Percentiles rank a stretch among this genome's conserved stretches.
Evolutionary conservation across 2,329 filamentous ascomycete genomes (phyloP).

Genomic region (Ophiostoma perfectum): DNA sequence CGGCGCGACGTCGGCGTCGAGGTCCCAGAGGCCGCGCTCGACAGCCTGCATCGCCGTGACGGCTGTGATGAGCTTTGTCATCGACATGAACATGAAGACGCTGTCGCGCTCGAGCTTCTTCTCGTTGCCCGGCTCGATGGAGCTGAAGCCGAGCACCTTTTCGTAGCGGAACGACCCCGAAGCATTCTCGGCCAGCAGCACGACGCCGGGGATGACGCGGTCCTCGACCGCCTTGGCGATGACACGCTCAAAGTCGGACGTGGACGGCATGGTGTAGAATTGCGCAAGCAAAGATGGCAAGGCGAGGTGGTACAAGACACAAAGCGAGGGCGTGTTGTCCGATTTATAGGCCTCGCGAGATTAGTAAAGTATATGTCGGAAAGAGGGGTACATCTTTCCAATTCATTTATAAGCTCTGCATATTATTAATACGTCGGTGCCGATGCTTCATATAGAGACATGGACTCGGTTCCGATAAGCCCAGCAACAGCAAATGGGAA

Average conservation of each 20-base stretch:
- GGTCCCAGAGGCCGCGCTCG: conserved; percentile 40
- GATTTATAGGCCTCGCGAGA: background rate
- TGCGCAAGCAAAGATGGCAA: background rate
- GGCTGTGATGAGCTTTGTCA: conserved; percentile 42
- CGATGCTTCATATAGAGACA: background rate
- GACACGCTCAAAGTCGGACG: conserved; percentile 23
- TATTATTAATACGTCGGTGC: background rate
- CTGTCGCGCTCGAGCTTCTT: conserved; percentile 29
- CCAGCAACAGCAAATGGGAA: background rate
- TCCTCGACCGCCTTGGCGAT: conserved; percentile 26
- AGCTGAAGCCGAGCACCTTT: conserved; percentile 26
- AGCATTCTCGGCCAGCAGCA: conserved; percentile 27
- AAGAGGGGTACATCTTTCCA: conserved; percentile 3
- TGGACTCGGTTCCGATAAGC: background rate
- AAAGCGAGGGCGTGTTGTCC: background rate
- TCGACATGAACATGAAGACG: conserved; percentile 35
- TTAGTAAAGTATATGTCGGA: background rate
- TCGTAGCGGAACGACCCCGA: conserved; percentile 28
- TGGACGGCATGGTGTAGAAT: background rate
- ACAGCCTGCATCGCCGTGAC: conserved; percentile 44
- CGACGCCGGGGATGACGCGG: conserved; percentile 26
- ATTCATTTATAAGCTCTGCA: background rate
- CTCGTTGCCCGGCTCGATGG: conserved; percentile 24
- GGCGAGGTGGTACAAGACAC: background rate
- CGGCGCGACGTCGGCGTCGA: conserved; percentile 42